A percentile compares a stretch with the other conserved stretches of the same genome.
phyloP scores from a whole-genome alignment of 495 filamentous ascomycete species.

The Hypoxylon perforatum region DNA sequence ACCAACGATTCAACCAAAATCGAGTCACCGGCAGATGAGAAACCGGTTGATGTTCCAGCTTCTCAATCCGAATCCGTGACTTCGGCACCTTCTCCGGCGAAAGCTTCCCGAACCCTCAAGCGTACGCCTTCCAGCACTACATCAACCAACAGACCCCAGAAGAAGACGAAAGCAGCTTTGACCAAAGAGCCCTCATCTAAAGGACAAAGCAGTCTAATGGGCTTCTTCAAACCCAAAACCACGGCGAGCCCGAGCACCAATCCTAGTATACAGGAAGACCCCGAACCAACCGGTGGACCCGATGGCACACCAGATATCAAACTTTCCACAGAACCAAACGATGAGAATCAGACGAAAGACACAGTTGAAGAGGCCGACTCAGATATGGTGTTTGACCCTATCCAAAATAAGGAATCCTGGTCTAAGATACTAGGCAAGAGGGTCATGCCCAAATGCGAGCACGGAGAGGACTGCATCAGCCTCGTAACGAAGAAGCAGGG shows the following conservation, averaged over 20 bases:
- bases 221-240: slow-evolving; percentile 80
- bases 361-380: neutral
- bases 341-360: slow-evolving; percentile 3
- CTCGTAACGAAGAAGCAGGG: slow-evolving; percentile 87
- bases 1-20: slow-evolving; percentile 1
- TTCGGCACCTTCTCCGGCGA: slow-evolving; percentile 33
- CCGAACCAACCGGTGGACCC: slow-evolving; percentile 12
- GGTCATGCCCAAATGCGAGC: slow-evolving; percentile 81
- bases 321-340: neutral
- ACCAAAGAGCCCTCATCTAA: slow-evolving; percentile 52
- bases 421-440: slow-evolving; percentile 83
- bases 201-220: slow-evolving; percentile 80
- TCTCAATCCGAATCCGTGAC: slow-evolving; percentile 28
- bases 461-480: slow-evolving; percentile 85
- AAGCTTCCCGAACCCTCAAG: slow-evolving; percentile 43
- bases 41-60: slow-evolving; percentile 6
- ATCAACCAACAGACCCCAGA: slow-evolving; percentile 46
- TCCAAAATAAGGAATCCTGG: slow-evolving; percentile 85
- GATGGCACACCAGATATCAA: slow-evolving; percentile 31
- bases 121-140: slow-evolving; percentile 45
- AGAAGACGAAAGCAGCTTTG: slow-evolving; percentile 51
- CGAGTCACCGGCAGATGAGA: neutral
- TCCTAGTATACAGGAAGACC: neutral
- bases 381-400: slow-evolving; percentile 70
- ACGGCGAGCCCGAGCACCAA: slow-evolving; percentile 15